Evolutionary conservation across 2,329 filamentous ascomycete genomes (phyloP).

Genomic region (Onygenales sp.): DNA sequence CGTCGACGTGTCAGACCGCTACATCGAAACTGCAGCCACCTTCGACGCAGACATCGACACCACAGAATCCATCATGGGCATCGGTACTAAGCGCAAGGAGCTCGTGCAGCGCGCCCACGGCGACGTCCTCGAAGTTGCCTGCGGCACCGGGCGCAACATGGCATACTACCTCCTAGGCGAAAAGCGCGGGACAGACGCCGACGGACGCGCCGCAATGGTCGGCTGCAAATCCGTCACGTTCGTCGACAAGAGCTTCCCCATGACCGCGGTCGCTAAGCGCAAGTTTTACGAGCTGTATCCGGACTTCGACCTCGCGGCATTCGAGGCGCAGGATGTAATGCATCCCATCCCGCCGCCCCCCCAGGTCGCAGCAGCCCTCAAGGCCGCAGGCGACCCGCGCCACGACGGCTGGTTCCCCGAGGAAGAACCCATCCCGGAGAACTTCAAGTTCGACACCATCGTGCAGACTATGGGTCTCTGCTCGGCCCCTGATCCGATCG

Average conservation of each 20-base stretch:
- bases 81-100: conserved; percentile 31
- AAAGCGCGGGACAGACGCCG: conserved; percentile 20
- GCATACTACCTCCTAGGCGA: conserved; percentile 36
- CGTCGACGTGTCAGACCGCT: conserved; percentile 38
- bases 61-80: conserved; percentile 33
- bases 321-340: conserved; percentile 27
- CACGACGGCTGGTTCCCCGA: neutral
- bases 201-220: conserved; percentile 19
- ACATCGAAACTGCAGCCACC: conserved; percentile 31
- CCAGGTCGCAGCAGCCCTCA: neutral
- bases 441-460: conserved; percentile 34
- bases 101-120: conserved; percentile 35
- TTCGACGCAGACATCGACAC: conserved; percentile 39
- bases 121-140: conserved; percentile 41
- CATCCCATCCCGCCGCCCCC: conserved; percentile 15
- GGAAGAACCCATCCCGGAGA: conserved; percentile 5
- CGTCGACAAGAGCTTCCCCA: conserved; percentile 39
- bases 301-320: conserved; percentile 21
- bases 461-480: conserved; percentile 44
- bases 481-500: conserved; percentile 35
- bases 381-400: neutral
- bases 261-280: conserved; percentile 36
- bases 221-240: conserved; percentile 36
- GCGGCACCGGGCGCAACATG: conserved; percentile 41
- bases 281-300: conserved; percentile 33